Evolutionary conservation across 108 stramenopile genomes (phyloP).

Genomic region (Pseudonitzschia delicatissima): DNA sequence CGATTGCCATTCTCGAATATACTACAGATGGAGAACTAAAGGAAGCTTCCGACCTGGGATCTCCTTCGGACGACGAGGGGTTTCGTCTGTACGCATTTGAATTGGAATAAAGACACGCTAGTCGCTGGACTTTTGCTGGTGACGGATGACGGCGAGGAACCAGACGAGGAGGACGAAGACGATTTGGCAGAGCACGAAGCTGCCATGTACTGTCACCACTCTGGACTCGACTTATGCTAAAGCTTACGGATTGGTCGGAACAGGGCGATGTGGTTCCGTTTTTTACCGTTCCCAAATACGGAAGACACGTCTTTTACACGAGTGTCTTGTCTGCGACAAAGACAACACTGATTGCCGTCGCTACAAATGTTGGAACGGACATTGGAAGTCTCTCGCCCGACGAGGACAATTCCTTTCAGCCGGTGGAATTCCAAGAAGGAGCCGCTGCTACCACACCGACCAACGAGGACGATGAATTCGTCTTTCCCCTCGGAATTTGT

Average conservation of each 20-base stretch:
- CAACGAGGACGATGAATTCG: constrained; percentile 80
- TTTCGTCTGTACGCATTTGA: constrained; percentile 56
- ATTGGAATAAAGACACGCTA: constrained; percentile 46
- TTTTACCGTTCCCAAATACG: constrained; percentile 73
- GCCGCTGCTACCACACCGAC: constrained; percentile 58
- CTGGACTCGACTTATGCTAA: too few species aligned
- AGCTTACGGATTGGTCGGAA: constrained; percentile 45
- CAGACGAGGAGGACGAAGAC: constrained; percentile 63
- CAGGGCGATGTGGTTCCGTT: constrained; percentile 83
- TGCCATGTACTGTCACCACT: too few species aligned
- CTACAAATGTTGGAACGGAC: constrained; percentile 71
- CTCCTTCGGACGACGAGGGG: constrained; percentile 28
- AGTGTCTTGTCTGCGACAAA: constrained; percentile 18
- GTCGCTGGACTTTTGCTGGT: constrained; percentile 62
- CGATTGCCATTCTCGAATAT: constrained; percentile 21
- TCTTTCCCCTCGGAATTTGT: constrained; percentile 61
- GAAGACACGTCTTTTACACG: constrained; percentile 72
- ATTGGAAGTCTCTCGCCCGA: constrained; percentile 40
- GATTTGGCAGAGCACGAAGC: constrained; percentile 50
- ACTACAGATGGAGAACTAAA: too few species aligned
- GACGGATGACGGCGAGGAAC: constrained; percentile 56
- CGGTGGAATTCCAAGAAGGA: constrained; percentile 76
- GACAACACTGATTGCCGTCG: constrained; percentile 56
- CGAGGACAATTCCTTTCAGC: constrained; percentile 38
- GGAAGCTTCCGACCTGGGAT: constrained; percentile 2